Conservation (phyloP, 768 basidiomycete genomes). For the Suillus discolor region DNA sequence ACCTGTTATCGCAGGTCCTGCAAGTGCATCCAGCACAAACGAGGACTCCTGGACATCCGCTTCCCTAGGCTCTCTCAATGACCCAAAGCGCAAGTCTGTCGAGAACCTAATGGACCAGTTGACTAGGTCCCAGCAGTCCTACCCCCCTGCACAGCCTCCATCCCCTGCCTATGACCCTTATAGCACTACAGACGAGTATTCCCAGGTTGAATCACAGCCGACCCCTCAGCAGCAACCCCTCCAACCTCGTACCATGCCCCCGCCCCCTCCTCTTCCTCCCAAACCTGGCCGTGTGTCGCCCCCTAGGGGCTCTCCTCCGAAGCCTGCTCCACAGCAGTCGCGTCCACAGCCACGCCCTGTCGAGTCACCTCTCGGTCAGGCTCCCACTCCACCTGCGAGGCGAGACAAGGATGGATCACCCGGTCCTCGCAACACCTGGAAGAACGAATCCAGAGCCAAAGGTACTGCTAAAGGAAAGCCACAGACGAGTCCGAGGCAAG, state of each 20-base stretch:
- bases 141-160: conserved; percentile 39
- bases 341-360: conserved; percentile 50
- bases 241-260: conserved; percentile 44
- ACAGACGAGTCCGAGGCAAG: conserved; percentile 62
- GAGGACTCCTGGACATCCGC: conserved; percentile 62
- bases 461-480: conserved; percentile 44
- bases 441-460: conserved; percentile 40
- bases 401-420: conserved; percentile 77
- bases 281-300: conserved; percentile 55
- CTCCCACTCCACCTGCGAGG: conserved; percentile 39
- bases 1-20: conserved; percentile 52
- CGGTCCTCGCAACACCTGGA: conserved; percentile 52
- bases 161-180: conserved; percentile 36
- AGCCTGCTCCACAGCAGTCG: conserved; percentile 48
- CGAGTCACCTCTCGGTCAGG: conserved; percentile 50
- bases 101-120: conserved; percentile 81
- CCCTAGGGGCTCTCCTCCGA: conserved; percentile 69
- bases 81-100: conserved; percentile 81
- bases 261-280: conserved; percentile 65
- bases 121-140: conserved; percentile 47
- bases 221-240: conserved; percentile 30
- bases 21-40: conserved; percentile 45
- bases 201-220: conserved; percentile 40
- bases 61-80: conserved; percentile 30
- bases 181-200: conserved; percentile 47